Evolutionary conservation across 2,329 filamentous ascomycete genomes (phyloP), one percentile per base, ranked within the genome.

Genomic region (Chrysoporthe austroafricana): DNA sequence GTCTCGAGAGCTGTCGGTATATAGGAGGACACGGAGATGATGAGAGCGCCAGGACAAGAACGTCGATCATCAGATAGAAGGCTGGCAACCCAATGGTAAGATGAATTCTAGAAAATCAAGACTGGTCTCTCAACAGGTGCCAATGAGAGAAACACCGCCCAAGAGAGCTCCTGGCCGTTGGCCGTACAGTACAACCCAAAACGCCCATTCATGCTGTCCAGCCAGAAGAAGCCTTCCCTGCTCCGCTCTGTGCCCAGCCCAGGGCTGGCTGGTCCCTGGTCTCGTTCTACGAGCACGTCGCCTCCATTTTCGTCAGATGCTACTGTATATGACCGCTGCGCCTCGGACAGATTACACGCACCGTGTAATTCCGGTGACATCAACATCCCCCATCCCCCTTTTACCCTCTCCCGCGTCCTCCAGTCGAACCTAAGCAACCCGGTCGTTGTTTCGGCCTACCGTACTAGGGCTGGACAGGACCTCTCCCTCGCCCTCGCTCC

Each of bases 391-490:
- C 1, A 16, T 34, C 7, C 5, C 21, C 26, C 48, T 36, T 26
- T 26, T 26, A 26, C 26, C 26, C 26, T 26, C 26, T 26, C 26
- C 26, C 26, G 26, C 26, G 26, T 26, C 26, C 32, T 50, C 3
- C n/a, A 2, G 4, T 32, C 5, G 42, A n/a, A 21, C 11, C 58
- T 60, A 69, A 34, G 73, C 78, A 58, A 75, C 70, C n/a, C 75
- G 73, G 21, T 80, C 77, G 62, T 79, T 82, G 67, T 84, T 83
- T 72, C 80, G 82, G 43, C 83, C 83, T 43, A 84, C 72, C 1
- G 83, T 84, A 68, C 81, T 83, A 0, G 84, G 83, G 66, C 81
- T 86, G 64, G 82, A 82, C 9, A 81, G 76, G 34, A 74, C 78
- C 18, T 71, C 71, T 1, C 46, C 64, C n/a, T 69, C 68, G n/a